phyloP scores from a whole-genome alignment of 257 asterid genomes.

The Lycium barbarum region DNA sequence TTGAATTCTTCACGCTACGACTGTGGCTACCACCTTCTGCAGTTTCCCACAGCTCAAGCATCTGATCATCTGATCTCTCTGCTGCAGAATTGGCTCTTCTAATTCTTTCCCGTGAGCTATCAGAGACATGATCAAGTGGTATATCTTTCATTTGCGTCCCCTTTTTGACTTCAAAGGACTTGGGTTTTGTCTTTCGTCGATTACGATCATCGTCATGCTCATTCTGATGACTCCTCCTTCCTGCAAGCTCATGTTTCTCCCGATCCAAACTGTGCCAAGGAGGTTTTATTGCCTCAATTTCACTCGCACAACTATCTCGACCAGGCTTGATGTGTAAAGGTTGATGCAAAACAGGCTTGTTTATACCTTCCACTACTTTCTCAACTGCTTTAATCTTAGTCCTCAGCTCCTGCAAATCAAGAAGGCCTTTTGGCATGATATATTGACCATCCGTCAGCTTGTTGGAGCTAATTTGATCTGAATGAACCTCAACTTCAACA shows the following conservation, averaged over 20 bases:
- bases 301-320: constrained; percentile 41
- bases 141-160: constrained; percentile 77
- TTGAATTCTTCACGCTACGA: constrained; percentile 51
- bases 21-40: constrained; percentile 51
- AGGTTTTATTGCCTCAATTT: constrained; percentile 53
- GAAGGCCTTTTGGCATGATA: constrained; percentile 38
- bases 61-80: constrained; percentile 62
- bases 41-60: constrained; percentile 91
- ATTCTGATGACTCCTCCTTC: constrained; percentile 36
- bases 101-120: constrained; percentile 43
- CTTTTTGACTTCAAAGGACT: constrained; percentile 50
- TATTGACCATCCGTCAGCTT: constrained; percentile 47
- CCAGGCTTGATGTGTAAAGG: constrained; percentile 41
- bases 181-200: constrained; percentile 52
- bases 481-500: constrained; percentile 41
- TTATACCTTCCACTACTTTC: constrained; percentile 58
- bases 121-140: constrained; percentile 82
- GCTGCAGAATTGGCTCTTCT: constrained; percentile 45
- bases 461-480: constrained; percentile 33
- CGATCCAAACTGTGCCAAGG: constrained; percentile 49
- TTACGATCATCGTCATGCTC: constrained; percentile 49
- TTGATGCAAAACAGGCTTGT: constrained; percentile 41
- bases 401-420: constrained; percentile 64
- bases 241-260: constrained; percentile 41
- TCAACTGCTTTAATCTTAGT: constrained; percentile 64